Evolutionary conservation across 2,329 filamentous ascomycete species (phyloP).

Genomic region (Xylaria sp.): DNA sequence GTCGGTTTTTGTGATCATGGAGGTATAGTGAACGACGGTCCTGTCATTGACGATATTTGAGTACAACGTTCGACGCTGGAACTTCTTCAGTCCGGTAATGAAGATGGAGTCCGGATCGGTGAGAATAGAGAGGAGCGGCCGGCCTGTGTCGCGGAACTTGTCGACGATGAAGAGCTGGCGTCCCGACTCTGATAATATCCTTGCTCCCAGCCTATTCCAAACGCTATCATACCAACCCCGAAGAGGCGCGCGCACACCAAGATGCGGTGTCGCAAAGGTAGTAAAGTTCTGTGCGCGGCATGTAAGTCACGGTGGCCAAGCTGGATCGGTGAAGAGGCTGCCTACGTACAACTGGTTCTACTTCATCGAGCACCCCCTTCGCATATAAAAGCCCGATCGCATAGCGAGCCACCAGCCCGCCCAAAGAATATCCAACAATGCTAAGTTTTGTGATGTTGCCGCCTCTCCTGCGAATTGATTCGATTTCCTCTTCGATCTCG

Average conservation of each 20-base stretch:
- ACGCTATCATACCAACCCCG: slow-evolving; percentile 69
- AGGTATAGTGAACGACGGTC: slow-evolving; percentile 83
- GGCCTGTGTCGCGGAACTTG: slow-evolving; percentile 80
- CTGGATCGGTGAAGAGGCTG: not conserved
- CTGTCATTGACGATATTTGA: slow-evolving; percentile 87
- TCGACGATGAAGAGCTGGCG: slow-evolving; percentile 88
- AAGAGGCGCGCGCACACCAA: slow-evolving; percentile 74
- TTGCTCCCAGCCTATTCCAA: slow-evolving; percentile 84
- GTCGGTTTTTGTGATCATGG: slow-evolving; percentile 75
- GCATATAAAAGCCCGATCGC: slow-evolving; percentile 82
- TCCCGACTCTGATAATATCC: slow-evolving; percentile 81
- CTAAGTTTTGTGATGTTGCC: slow-evolving; percentile 81
- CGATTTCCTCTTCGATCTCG: slow-evolving; percentile 70
- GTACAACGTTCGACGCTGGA: slow-evolving; percentile 79
- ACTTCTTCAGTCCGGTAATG: slow-evolving; percentile 75
- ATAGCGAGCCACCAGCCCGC: slow-evolving; percentile 85
- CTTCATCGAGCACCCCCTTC: slow-evolving; percentile 76
- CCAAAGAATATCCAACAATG: slow-evolving; percentile 87
- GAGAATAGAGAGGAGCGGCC: slow-evolving; percentile 78
- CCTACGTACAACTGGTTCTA: slow-evolving; percentile 73
- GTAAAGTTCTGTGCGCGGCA: slow-evolving; percentile 74
- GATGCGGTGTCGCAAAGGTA: slow-evolving; percentile 85
- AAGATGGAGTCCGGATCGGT: slow-evolving; percentile 87
- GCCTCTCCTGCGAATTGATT: slow-evolving; percentile 63
- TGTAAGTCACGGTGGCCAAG: not conserved